These are phyloP conservation scores for Exophiala bonariae DNA, from an alignment of 2,329 filamentous ascomycete species.

Conservation along the genomic window DNA sequence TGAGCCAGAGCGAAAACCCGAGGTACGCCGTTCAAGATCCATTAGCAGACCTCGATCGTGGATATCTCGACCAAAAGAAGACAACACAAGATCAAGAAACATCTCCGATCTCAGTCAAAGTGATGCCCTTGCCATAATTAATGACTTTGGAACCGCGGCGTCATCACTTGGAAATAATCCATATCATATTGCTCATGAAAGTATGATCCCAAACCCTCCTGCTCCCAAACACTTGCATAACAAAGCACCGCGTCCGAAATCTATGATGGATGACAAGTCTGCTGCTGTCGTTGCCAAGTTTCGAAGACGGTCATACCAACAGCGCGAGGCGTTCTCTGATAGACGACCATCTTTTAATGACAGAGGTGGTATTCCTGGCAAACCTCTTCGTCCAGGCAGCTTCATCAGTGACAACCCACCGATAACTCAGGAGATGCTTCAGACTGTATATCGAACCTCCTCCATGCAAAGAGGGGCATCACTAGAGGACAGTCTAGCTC, in stretches of 20 bases:
- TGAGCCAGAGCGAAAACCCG: slow-evolving; percentile 8
- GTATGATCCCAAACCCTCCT: slow-evolving; percentile 2
- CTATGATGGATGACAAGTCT: slow-evolving; percentile 26
- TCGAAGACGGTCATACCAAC: slow-evolving; percentile 19
- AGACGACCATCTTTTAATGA: slow-evolving; percentile 25
- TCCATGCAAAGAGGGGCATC: slow-evolving; percentile 16
- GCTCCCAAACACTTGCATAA: slow-evolving; percentile 9
- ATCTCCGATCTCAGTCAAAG: slow-evolving; percentile 13
- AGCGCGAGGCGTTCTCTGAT: slow-evolving; percentile 9
- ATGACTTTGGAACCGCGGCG: slow-evolving; percentile 21
- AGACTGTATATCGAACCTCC: slow-evolving; percentile 20
- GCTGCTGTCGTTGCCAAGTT: slow-evolving; percentile 18
- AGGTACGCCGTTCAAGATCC: slow-evolving; percentile 13
- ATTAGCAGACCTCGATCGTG: slow-evolving; percentile 22
- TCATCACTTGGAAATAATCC: slow-evolving; percentile 20
- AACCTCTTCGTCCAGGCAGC: slow-evolving; percentile 20
- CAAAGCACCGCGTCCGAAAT: slow-evolving; percentile 9
- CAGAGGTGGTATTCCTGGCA: slow-evolving; percentile 26
- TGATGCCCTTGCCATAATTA: slow-evolving; percentile 18
- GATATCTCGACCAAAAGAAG: slow-evolving; percentile 21
- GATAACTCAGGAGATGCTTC: slow-evolving; percentile 22
- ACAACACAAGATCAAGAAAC: slow-evolving; percentile 8
- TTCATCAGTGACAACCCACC: slow-evolving; percentile 23
- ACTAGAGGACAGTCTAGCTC: neutral
- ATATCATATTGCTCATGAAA: slow-evolving; percentile 22